Evolutionary conservation across 1,284 basidiomycete species (phyloP).

Genomic region (Leccinum glutinopallens): DNA sequence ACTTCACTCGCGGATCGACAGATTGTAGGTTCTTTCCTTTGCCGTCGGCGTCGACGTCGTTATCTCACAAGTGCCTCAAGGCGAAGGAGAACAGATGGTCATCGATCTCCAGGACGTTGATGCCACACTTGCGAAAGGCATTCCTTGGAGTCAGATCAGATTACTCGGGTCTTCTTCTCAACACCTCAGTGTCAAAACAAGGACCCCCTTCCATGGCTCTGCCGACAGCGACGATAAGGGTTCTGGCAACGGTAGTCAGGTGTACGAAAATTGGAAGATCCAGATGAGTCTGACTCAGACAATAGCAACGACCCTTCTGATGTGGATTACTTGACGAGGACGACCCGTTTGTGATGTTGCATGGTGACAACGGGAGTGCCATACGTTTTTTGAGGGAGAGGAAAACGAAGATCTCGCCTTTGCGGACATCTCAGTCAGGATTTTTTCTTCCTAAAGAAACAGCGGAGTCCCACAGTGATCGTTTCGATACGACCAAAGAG

Average conservation of each 20-base stretch:
- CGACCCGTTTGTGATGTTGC: slow-evolving; percentile 30
- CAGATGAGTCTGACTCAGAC: slow-evolving; percentile 22
- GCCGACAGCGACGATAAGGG: slow-evolving; percentile 36
- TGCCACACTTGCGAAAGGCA: slow-evolving; percentile 82
- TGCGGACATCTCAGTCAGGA: slow-evolving; percentile 77
- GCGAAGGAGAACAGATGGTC: slow-evolving; percentile 98
- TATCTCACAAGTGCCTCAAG: slow-evolving; percentile 51
- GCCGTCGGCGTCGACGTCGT: background rate
- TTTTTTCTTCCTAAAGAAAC: slow-evolving; percentile 69
- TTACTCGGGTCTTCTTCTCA: slow-evolving; percentile 82
- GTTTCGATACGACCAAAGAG: slow-evolving; percentile 75
- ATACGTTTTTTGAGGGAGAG: slow-evolving; percentile 40
- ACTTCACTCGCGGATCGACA: slow-evolving; percentile 74
- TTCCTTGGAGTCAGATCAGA: slow-evolving; percentile 82
- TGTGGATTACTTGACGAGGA: slow-evolving; percentile 17
- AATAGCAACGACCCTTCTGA: slow-evolving; percentile 13
- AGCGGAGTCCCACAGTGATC: slow-evolving; percentile 48
- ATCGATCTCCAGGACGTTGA: slow-evolving; percentile 91
- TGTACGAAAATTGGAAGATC: slow-evolving; percentile 32
- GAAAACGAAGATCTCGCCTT: slow-evolving; percentile 58
- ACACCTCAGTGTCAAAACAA: slow-evolving; percentile 43
- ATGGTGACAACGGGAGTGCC: slow-evolving; percentile 48
- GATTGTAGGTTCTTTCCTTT: slow-evolving; percentile 48
- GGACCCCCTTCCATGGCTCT: slow-evolving; percentile 22
- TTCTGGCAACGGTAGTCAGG: background rate